Evolutionary conservation across 2,329 filamentous ascomycete species (phyloP).

Genomic region (Colletotrichum acutatum): DNA sequence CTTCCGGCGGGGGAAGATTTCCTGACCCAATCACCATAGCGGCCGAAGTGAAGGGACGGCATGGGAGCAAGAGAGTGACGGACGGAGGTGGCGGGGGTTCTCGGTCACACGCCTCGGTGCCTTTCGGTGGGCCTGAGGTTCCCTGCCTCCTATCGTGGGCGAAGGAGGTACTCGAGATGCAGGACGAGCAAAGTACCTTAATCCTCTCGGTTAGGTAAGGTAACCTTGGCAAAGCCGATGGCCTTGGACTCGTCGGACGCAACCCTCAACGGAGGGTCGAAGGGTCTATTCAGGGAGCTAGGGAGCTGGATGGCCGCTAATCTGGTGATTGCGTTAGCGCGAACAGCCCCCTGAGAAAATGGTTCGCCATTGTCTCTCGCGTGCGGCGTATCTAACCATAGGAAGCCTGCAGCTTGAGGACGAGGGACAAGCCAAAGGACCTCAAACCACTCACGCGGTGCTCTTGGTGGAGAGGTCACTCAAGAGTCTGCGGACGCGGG

Average conservation of each 20-base stretch:
- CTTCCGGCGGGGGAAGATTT: conserved; percentile 3
- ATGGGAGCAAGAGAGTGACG: not conserved
- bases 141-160: not conserved
- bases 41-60: not conserved
- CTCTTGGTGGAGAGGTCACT: not conserved
- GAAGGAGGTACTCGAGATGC: not conserved
- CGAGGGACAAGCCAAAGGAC: not conserved
- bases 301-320: conserved; percentile 1
- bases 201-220: not conserved
- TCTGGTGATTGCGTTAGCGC: conserved; percentile 20
- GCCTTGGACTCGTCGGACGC: not conserved
- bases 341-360: conserved; percentile 18
- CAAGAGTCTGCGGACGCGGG: conserved; percentile 6
- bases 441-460: not conserved
- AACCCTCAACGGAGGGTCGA: not conserved
- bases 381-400: not conserved
- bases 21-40: not conserved
- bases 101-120: conserved; percentile 1
- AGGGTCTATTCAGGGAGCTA: conserved; percentile 10
- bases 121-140: not conserved
- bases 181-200: not conserved
- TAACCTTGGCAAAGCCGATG: not conserved
- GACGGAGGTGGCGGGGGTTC: not conserved
- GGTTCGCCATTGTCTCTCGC: conserved; percentile 7
- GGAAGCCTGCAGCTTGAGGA: not conserved